A percentile compares a stretch with the other conserved stretches of the same genome.
These are phyloP conservation scores for Aspergillus pseudonomiae DNA, from an alignment of 2,329 filamentous ascomycete genomes.

Conservation along the genomic window DNA sequence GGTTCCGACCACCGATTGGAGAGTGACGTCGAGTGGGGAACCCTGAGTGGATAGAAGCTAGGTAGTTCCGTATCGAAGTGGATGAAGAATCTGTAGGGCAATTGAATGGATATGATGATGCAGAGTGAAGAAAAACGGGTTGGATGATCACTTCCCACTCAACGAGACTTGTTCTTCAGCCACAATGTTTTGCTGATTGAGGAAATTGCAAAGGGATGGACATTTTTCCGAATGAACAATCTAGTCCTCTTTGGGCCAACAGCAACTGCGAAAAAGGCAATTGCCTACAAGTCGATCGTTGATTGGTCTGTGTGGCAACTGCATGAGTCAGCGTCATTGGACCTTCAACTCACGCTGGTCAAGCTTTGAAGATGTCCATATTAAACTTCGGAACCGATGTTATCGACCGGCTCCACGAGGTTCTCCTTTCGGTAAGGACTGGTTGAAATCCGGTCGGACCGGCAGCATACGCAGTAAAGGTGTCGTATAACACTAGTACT, in stretches of 20 bases:
- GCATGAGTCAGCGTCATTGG: background rate
- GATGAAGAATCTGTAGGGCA: background rate
- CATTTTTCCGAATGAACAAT: background rate
- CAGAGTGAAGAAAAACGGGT: background rate
- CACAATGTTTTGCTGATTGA: background rate
- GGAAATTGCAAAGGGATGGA: background rate
- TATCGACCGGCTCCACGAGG: background rate
- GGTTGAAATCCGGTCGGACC: background rate
- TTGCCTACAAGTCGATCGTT: background rate
- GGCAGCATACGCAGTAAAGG: background rate
- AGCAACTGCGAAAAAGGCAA: background rate
- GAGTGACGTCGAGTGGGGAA: conserved; percentile 6
- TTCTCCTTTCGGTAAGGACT: background rate
- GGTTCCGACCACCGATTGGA: background rate
- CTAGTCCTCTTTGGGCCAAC: background rate
- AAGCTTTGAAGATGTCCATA: background rate
- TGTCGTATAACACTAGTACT: background rate
- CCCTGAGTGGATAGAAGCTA: background rate
- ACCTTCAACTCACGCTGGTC: background rate
- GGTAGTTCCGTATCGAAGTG: background rate
- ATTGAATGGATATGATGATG: background rate
- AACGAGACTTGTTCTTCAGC: background rate
- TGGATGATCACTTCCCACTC: background rate
- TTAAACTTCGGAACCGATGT: background rate
- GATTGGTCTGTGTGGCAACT: background rate